Evolutionary conservation across 2,329 filamentous ascomycete species (phyloP), one percentile per base, ranked within the genome.

Genomic region (Tolypocladium endophyticum): DNA sequence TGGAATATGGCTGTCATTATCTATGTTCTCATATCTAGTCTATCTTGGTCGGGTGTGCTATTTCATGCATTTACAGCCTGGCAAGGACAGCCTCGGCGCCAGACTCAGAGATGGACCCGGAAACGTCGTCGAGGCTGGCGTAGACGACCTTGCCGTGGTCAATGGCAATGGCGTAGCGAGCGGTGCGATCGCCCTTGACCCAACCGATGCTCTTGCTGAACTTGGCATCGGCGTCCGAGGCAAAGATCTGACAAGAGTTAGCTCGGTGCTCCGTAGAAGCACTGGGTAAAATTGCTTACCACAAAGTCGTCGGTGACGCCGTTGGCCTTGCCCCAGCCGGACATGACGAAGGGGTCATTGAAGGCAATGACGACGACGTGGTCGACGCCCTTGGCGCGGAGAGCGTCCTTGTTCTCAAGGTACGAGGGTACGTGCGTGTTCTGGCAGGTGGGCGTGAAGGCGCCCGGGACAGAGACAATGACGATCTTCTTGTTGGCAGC

Each of bases 241-340:
- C 83, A 80, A 96, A 94, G 67, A 94, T 80, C 81, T 83, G 53
- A 33, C 33, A 16, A 11, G 16, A 16, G 16, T 47, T 47, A 47
- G 39, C 7, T n/a, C 7, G 7, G 39, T n/a, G 7, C 7, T n/a
- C 6, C 6, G 1, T 3, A n/a, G 18, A 9, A 43, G 39, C 39
- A 30, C 25, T 20, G 45, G 33, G 56, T 16, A n/a, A 39, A 41
- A 3, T 35, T 58, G 73, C 80, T 67, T 67, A 83, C 81, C 65
- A 84, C 80, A 61, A 73, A 81, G 67, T 93, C 87, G 64, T 86
- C 85, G 70, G 83, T 87, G 70, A 93, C 80, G 58, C 81, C 81
- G 77, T 95, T 93, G 70, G 91, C 90, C 83, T 96, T 96, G 76
- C 86, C 88, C 90, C 90, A 94, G 59, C 89, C 90, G 68, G 85